Evolutionary conservation across 2,329 filamentous ascomycete genomes (phyloP).

Genomic region (Chaetomium sp.): DNA sequence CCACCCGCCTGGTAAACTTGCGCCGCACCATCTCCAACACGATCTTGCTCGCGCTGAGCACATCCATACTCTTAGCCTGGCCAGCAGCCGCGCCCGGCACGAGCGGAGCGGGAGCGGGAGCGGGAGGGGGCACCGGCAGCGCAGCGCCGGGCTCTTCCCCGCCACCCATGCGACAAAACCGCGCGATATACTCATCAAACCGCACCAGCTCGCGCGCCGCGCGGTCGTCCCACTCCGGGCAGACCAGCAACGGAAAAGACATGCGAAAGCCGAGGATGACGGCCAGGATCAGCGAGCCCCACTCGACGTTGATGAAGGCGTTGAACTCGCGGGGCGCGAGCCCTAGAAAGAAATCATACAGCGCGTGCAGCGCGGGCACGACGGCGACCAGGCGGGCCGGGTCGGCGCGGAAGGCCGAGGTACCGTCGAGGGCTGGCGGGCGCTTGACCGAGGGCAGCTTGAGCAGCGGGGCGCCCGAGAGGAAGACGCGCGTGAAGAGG

Average conservation of each 20-base stretch:
- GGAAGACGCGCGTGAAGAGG: slow-evolving; percentile 45
- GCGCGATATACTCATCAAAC: slow-evolving; percentile 45
- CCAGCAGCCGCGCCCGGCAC: slow-evolving; percentile 5
- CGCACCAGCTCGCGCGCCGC: slow-evolving; percentile 46
- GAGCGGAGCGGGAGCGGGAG: background rate
- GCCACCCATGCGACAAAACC: slow-evolving; percentile 38
- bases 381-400: slow-evolving; percentile 28
- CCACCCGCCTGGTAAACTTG: slow-evolving; percentile 50
- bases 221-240: slow-evolving; percentile 43
- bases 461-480: slow-evolving; percentile 46
- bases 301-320: slow-evolving; percentile 48
- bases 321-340: slow-evolving; percentile 38
- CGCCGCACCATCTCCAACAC: slow-evolving; percentile 50
- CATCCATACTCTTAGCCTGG: slow-evolving; percentile 42
- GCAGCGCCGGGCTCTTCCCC: slow-evolving; percentile 12
- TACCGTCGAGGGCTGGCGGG: slow-evolving; percentile 3
- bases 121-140: background rate
- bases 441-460: slow-evolving; percentile 30
- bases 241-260: slow-evolving; percentile 48
- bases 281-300: slow-evolving; percentile 46
- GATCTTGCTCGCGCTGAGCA: slow-evolving; percentile 49
- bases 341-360: slow-evolving; percentile 37
- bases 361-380: slow-evolving; percentile 30
- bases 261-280: slow-evolving; percentile 50
- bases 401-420: slow-evolving; percentile 25